These are phyloP conservation scores for Brasilioporus rufonigricans DNA, from an alignment of 768 basidiomycete genomes.

Conservation along the genomic window DNA sequence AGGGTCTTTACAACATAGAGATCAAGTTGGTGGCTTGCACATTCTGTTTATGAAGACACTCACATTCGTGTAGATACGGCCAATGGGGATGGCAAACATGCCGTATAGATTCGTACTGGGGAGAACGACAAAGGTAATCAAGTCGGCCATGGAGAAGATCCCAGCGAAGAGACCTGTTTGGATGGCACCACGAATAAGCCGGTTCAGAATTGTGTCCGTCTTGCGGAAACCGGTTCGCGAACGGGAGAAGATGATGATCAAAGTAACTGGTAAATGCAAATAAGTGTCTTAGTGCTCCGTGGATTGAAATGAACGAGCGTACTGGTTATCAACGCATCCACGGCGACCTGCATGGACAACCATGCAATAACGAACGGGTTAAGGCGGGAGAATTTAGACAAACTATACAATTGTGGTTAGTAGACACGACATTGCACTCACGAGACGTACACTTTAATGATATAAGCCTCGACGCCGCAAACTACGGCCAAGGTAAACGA, in stretches of 20 bases:
- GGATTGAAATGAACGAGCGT: neutral
- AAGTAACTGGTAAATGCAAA: neutral
- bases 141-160: neutral
- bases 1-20: neutral
- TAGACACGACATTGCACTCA: neutral
- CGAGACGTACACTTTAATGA: conserved; percentile 30
- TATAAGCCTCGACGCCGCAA: neutral
- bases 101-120: neutral
- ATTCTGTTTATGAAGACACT: neutral
- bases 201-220: neutral
- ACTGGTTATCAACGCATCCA: neutral
- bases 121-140: neutral
- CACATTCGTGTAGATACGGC: neutral
- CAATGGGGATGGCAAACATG: neutral
- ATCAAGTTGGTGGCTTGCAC: no score
- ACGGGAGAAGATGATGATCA: neutral
- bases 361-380: conserved; percentile 20
- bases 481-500: neutral
- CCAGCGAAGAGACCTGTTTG: neutral
- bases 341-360: neutral
- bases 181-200: neutral
- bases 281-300: neutral
- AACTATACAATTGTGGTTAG: conserved; percentile 25
- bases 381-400: conserved; percentile 41
- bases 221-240: neutral